Evolutionary conservation across 768 basidiomycete species (phyloP), one percentile per base, ranked within the genome.

Genomic region (Leccinum uliginosum): DNA sequence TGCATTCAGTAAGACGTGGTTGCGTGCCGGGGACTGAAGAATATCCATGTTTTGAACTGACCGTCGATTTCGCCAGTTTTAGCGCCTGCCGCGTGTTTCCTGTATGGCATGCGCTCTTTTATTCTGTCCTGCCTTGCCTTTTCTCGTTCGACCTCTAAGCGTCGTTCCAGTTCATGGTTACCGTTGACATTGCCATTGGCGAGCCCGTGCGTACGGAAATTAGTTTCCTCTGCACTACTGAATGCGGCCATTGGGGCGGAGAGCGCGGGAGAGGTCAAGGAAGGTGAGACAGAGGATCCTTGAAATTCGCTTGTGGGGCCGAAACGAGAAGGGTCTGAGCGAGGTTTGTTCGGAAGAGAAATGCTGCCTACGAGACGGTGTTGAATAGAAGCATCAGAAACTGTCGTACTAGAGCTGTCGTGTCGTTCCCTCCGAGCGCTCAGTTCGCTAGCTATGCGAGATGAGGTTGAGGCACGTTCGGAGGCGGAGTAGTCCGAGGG

Each of bases 21-120:
- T 19, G 30, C 38, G n/a, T 29, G 35, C 23, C 6, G 3, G 15
- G 24, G 21, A 34, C 12, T 9, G 27, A 8, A 48, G 17, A n/a
- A 27, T 38, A 59, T 46, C 12, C n/a, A 23, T 30, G 27, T 19
- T 24, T 40, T 43, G 54, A n/a, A 74, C 85, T 63, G 70, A 87
- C 90, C 89, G 69, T 95, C 93, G 62, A 96, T 91, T 67, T 93
- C 91, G 7, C 90, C 92, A 47, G 82, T 79, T 67, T 79, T 83
- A 44, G 83, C 75, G 62, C 78, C 83, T 35, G 81, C 79, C 48
- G 77, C 82, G 12, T 69, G 65, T 57, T 74, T 76, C 53, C 83
- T 75, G 30, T 83, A 82, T 34, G 87, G 84, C 27, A 81, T 82
- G 66, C 81, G 85, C 55, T 89, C 85, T 60, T 78, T 78, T 65